Percentiles rank a stretch among this genome's conserved stretches.
Evolutionary conservation across 1,139 yeast genomes (phyloP).

Genomic region (Scheffersomyces cryptocercus): DNA sequence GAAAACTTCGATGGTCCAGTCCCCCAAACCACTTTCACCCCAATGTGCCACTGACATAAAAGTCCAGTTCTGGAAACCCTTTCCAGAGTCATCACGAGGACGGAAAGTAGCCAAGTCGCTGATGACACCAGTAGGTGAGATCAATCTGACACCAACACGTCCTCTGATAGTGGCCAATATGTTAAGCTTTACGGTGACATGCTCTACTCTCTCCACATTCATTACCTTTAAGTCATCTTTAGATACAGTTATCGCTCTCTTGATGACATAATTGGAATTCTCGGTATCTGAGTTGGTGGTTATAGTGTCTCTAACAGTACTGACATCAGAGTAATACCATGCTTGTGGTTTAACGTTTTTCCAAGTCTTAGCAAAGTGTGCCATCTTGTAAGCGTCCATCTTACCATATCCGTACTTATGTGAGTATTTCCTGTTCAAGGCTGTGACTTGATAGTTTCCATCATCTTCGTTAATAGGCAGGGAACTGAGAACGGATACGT

Average conservation of each 20-base stretch:
- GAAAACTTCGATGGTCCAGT: slow-evolving; percentile 73
- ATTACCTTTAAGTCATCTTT: slow-evolving; percentile 50
- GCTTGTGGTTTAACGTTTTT: slow-evolving; percentile 85
- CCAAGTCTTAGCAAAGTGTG: slow-evolving; percentile 77
- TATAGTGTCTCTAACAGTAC: slow-evolving; percentile 29
- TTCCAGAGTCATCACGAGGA: slow-evolving; percentile 50
- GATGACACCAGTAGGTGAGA: slow-evolving; percentile 72
- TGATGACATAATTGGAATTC: slow-evolving; percentile 20
- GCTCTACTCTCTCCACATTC: slow-evolving; percentile 77
- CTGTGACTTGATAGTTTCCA: slow-evolving; percentile 65
- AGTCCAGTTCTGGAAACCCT: slow-evolving; percentile 81
- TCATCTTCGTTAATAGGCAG: slow-evolving; percentile 68
- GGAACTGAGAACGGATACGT: slow-evolving; percentile 73
- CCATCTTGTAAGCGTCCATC: slow-evolving; percentile 78
- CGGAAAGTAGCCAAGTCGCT: slow-evolving; percentile 81
- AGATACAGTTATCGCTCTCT: slow-evolving; percentile 49
- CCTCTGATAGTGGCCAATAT: slow-evolving; percentile 72
- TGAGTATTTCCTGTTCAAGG: slow-evolving; percentile 68
- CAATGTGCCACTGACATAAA: slow-evolving; percentile 98
- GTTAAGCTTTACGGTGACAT: slow-evolving; percentile 78
- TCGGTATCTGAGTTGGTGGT: slow-evolving; percentile 1
- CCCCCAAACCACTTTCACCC: slow-evolving; percentile 86
- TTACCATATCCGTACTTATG: slow-evolving; percentile 94
- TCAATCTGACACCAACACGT: slow-evolving; percentile 59
- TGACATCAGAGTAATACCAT: slow-evolving; percentile 62